Conservation (phyloP, 257 asterid genomes). For the Gynochthodes officinalis region DNA sequence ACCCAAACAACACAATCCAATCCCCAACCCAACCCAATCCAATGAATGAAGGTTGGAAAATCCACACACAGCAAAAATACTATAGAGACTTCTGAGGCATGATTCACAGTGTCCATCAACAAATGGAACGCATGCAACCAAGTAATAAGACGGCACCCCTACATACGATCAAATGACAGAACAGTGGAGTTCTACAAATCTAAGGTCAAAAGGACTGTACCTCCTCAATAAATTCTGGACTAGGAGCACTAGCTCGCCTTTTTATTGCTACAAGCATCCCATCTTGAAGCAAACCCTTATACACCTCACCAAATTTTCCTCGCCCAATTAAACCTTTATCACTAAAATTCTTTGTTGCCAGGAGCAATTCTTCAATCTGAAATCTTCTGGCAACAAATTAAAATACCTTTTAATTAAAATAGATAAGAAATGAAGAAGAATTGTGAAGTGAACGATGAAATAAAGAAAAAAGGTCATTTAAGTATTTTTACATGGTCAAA, state of each 20-base stretch:
- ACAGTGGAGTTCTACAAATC: not conserved
- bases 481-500: too few species aligned
- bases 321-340: conserved; percentile 77
- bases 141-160: too few species aligned
- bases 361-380: conserved; percentile 63
- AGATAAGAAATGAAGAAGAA: too few species aligned
- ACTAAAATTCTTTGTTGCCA: conserved; percentile 63
- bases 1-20: too few species aligned
- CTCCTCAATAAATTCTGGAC: conserved; percentile 70
- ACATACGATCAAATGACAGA: not conserved
- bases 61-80: too few species aligned
- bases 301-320: conserved; percentile 91
- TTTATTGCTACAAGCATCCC: conserved; percentile 89
- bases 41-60: too few species aligned
- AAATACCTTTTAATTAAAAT: too few species aligned
- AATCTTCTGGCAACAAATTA: conserved; percentile 75
- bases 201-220: conserved; percentile 26
- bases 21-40: too few species aligned
- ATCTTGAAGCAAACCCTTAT: conserved; percentile 84
- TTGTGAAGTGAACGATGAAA: too few species aligned
- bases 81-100: not conserved
- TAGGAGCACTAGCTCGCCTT: conserved; percentile 59
- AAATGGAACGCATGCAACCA: not conserved
- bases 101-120: too few species aligned
- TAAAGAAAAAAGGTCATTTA: too few species aligned